A percentile compares a stretch with the other conserved stretches of the same genome.
Evolutionary conservation across 139 green algal genomes (phyloP).

Genomic region (Asterochloris erici): DNA sequence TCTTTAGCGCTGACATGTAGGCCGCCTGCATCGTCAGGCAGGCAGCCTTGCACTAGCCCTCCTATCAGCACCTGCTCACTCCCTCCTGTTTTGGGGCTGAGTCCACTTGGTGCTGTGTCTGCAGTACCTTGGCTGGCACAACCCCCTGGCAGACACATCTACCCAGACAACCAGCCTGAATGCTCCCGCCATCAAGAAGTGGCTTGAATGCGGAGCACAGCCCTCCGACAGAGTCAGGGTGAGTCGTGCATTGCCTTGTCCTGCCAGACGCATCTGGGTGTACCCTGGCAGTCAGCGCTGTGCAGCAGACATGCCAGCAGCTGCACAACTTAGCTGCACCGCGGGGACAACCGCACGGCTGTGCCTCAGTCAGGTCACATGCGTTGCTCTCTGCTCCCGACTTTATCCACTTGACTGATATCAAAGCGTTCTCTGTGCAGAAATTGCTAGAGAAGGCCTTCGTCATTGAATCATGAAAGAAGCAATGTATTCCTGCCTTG

Average conservation of each 20-base stretch:
- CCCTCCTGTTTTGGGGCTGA: neutral
- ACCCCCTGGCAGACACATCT: constrained; percentile 49
- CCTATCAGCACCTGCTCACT: neutral
- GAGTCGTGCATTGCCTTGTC: constrained; percentile 71
- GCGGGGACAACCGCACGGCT: too few relatives aligned
- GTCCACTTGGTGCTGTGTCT: neutral
- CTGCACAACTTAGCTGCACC: too few relatives aligned
- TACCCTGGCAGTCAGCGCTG: too few relatives aligned
- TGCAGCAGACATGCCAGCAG: too few relatives aligned
- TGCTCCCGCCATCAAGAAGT: constrained; percentile 93
- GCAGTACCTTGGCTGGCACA: constrained; percentile 83
- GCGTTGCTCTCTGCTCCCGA: too few relatives aligned
- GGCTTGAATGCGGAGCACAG: constrained; percentile 79
- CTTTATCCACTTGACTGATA: too few relatives aligned
- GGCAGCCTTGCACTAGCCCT: neutral
- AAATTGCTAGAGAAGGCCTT: constrained; percentile 5
- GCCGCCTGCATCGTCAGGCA: neutral
- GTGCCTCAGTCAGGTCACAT: too few relatives aligned
- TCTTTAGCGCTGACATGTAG: neutral
- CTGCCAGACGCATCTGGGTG: too few relatives aligned
- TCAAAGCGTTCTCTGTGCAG: neutral
- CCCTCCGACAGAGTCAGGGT: constrained; percentile 81
- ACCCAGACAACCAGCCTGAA: constrained; percentile 91
- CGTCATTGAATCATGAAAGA: neutral
- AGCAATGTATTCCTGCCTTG: too few relatives aligned